These are phyloP conservation scores for Collybia mongolica DNA, from an alignment of 768 basidiomycete species.

Conservation along the genomic window DNA sequence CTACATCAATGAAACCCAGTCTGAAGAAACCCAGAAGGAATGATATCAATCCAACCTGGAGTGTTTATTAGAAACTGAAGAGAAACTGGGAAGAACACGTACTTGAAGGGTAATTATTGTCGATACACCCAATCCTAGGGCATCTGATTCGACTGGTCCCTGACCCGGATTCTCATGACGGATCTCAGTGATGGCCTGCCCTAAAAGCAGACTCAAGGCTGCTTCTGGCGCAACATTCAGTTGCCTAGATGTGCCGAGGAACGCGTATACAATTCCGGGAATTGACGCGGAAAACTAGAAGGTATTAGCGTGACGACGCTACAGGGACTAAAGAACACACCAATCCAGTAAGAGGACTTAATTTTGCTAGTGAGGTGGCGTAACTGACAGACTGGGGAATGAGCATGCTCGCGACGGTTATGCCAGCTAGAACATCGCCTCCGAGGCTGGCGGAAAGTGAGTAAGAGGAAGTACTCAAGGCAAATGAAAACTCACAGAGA, in stretches of 20 bases:
- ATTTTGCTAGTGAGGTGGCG: constrained; percentile 81
- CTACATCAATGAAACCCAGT: constrained; percentile 91
- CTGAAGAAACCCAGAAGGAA: constrained; percentile 85
- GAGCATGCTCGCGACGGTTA: constrained; percentile 83
- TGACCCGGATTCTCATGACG: constrained; percentile 47
- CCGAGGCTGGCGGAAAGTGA: constrained; percentile 25
- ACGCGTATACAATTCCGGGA: constrained; percentile 84
- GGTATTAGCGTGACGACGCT: background rate
- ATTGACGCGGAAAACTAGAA: constrained; percentile 79
- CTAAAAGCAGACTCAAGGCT: constrained; percentile 81
- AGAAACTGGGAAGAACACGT: constrained; percentile 11
- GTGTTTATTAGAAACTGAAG: background rate
- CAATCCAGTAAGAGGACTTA: constrained; percentile 84
- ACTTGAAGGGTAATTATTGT: constrained; percentile 87
- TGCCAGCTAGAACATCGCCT: constrained; percentile 76
- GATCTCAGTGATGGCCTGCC: constrained; percentile 78
- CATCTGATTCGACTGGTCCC: constrained; percentile 40
- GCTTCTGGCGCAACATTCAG: constrained; percentile 90
- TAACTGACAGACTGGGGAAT: constrained; percentile 92
- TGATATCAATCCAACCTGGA: constrained; percentile 79
- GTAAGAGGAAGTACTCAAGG: background rate
- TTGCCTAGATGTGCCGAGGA: constrained; percentile 84
- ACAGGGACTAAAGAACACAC: constrained; percentile 39
- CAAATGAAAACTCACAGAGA: constrained; percentile 48
- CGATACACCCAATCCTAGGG: constrained; percentile 63